Percentiles rank a stretch among this genome's conserved stretches.
Conservation (phyloP, 352 stramenopile species). For the Detonula confervacea region DNA sequence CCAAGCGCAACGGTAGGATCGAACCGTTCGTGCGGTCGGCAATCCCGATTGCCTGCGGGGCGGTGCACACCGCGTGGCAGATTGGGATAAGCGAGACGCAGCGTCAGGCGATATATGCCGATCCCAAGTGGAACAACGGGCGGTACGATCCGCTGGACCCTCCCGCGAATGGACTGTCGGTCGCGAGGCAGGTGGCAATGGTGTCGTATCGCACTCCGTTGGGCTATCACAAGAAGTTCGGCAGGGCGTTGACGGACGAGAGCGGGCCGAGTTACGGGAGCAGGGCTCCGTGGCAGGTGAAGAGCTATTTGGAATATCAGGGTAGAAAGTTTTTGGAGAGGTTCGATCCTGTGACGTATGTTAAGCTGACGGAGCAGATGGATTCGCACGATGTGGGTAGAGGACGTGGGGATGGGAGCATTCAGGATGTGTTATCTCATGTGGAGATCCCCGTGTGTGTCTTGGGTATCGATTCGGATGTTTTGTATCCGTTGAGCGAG, state of each 20-base stretch:
- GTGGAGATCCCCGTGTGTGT: constrained; percentile 90
- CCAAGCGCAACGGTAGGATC: constrained; percentile 47
- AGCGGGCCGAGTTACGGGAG: constrained; percentile 67
- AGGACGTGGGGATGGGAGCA: too few species aligned
- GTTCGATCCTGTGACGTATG: constrained; percentile 95
- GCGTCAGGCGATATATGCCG: constrained; percentile 94
- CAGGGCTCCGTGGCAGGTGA: constrained; percentile 79
- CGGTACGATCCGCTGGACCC: constrained; percentile 83
- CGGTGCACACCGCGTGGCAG: constrained; percentile 94
- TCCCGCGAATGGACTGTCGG: constrained; percentile 87
- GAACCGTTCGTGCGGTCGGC: constrained; percentile 89
- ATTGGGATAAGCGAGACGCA: constrained; percentile 95
- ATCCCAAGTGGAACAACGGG: constrained; percentile 91
- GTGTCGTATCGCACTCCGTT: constrained; percentile 93
- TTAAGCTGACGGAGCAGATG: constrained; percentile 95
- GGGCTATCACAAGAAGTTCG: constrained; percentile 94
- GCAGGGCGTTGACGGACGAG: constrained; percentile 61
- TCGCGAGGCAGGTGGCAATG: constrained; percentile 96
- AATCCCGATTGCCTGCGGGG: constrained; percentile 93
- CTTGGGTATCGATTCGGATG: constrained; percentile 93
- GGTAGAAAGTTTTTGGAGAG: constrained; percentile 94
- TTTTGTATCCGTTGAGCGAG: constrained; percentile 93
- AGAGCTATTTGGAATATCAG: constrained; percentile 87
- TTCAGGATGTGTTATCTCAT: constrained; percentile 61
- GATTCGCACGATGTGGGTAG: constrained; percentile 94